phyloP scores from a whole-genome alignment of 2,329 filamentous ascomycete species.

The Sarocladium kiliense region DNA sequence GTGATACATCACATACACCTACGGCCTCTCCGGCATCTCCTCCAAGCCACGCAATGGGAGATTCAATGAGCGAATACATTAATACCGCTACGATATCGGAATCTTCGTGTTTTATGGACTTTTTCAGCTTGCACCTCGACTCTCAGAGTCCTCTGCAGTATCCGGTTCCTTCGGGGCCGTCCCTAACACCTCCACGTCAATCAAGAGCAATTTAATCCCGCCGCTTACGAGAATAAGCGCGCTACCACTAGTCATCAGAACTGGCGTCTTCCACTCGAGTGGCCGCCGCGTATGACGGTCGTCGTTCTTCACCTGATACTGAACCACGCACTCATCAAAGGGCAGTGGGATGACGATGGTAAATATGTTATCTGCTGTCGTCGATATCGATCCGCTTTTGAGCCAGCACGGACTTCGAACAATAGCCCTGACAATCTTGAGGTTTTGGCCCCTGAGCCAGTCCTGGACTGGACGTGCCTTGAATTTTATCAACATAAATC shows the following conservation, averaged over 20 bases:
- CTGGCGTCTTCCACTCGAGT: not conserved
- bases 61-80: not conserved
- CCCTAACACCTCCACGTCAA: not conserved
- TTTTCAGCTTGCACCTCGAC: too few species aligned
- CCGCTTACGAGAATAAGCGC: not conserved
- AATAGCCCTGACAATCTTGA: not conserved
- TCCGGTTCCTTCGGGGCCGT: too few species aligned
- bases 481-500: not conserved
- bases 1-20: not conserved
- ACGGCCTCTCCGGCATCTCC: not conserved
- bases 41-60: not conserved
- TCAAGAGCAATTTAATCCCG: not conserved
- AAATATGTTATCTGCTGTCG: not conserved
- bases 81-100: not conserved
- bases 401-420: not conserved
- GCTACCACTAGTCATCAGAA: not conserved
- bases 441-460: not conserved
- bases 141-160: too few species aligned
- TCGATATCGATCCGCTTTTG: not conserved
- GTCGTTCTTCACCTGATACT: not conserved
- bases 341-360: not conserved
- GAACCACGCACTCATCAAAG: not conserved
- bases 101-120: not conserved
- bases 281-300: not conserved
- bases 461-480: not conserved